Conservation (phyloP, 2,329 filamentous ascomycete species). For the Helicocarpus griseus region DNA sequence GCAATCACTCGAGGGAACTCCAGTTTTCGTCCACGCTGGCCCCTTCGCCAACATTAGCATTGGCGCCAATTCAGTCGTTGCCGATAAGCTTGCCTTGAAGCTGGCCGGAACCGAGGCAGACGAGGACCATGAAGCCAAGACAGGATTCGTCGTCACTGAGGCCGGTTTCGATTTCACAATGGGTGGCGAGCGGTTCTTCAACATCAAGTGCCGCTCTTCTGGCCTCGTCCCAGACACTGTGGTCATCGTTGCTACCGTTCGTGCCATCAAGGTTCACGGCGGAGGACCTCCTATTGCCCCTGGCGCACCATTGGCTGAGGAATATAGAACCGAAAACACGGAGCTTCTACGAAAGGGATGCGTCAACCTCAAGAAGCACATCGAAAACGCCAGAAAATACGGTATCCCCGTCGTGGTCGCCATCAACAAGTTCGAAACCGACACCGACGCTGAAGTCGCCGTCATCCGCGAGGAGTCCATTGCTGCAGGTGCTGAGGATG, state of each 20-base stretch:
- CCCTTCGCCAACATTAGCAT: constrained; percentile 99
- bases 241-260: constrained; percentile 88
- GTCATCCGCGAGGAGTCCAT: constrained; percentile 86
- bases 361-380: constrained; percentile 91
- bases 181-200: constrained; percentile 99
- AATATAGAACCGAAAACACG: constrained; percentile 89
- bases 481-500: constrained; percentile 85
- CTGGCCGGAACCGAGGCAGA: constrained; percentile 88
- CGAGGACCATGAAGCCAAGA: constrained; percentile 71
- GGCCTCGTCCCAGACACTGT: constrained; percentile 88
- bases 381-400: constrained; percentile 77
- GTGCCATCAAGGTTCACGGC: constrained; percentile 93
- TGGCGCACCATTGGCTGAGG: constrained; percentile 71
- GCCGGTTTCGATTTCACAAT: constrained; percentile 99
- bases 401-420: constrained; percentile 92
- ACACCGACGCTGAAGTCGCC: constrained; percentile 83
- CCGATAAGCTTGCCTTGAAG: constrained; percentile 92
- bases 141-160: constrained; percentile 91
- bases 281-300: constrained; percentile 89
- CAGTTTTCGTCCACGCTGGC: constrained; percentile 93
- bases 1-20: constrained; percentile 95
- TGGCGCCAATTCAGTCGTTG: constrained; percentile 87
- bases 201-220: constrained; percentile 97
- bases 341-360: constrained; percentile 84
- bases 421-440: constrained; percentile 92